phyloP scores from a whole-genome alignment of 345 rosid species.

The Gossypium raimondii region DNA sequence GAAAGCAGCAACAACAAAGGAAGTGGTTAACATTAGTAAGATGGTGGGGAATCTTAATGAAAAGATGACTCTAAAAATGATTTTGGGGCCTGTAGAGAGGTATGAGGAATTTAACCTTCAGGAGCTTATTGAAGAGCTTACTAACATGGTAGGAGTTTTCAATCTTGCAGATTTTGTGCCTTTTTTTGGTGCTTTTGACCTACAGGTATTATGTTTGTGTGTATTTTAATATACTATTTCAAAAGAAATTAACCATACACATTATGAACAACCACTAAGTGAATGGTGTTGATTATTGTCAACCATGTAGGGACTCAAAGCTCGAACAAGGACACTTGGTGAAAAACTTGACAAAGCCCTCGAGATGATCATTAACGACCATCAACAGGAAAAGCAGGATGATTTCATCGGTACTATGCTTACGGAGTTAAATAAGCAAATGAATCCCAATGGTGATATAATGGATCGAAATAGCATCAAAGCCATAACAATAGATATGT shows the following conservation, averaged over 20 bases:
- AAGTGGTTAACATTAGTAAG: too few relatives aligned
- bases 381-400: background rate
- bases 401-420: conserved; percentile 21
- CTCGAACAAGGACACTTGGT: conserved; percentile 2
- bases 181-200: conserved; percentile 15
- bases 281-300: background rate
- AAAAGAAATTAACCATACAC: too few relatives aligned
- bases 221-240: too few relatives aligned
- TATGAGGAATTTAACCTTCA: background rate
- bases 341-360: conserved; percentile 14
- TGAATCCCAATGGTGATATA: background rate
- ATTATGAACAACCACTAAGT: too few relatives aligned
- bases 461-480: conserved; percentile 22
- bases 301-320: conserved; percentile 9
- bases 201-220: conserved; percentile 19
- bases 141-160: conserved; percentile 19
- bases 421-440: conserved; percentile 10
- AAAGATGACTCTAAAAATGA: background rate
- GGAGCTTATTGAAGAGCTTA: background rate
- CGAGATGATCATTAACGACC: conserved; percentile 7
- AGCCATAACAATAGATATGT: conserved; percentile 26
- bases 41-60: background rate
- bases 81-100: background rate
- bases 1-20: too few relatives aligned
- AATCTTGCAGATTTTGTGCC: conserved; percentile 24